Percentiles rank a stretch among this genome's conserved stretches.
Conservation (phyloP, 495 filamentous ascomycete genomes). For the Penicillium lagena region DNA sequence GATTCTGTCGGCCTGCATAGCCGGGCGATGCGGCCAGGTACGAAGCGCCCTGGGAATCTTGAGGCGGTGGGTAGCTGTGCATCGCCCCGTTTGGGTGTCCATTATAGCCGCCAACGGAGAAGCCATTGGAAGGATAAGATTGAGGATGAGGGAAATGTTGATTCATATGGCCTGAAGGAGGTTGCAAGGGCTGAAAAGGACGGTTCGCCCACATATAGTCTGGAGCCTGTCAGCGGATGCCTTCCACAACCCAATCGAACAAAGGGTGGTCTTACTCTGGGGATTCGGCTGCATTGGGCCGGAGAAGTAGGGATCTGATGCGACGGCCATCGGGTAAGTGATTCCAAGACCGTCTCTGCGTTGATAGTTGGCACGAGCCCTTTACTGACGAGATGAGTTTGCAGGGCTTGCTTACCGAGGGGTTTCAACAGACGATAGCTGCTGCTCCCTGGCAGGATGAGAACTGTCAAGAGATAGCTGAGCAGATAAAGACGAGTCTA, state of each 20-base stretch:
- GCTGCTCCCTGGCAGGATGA: neutral
- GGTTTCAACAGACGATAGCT: too few species aligned
- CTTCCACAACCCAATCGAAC: neutral
- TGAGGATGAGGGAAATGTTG: slow-evolving; percentile 12
- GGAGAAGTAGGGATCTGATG: slow-evolving; percentile 18
- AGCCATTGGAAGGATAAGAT: slow-evolving; percentile 10
- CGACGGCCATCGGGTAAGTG: slow-evolving; percentile 20
- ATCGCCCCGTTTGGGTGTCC: slow-evolving; percentile 4
- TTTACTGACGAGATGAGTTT: neutral
- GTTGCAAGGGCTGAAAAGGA: slow-evolving; percentile 13
- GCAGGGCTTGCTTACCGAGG: too few species aligned
- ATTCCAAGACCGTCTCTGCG: slow-evolving; percentile 13
- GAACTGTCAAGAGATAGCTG: slow-evolving; percentile 5
- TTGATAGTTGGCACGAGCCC: slow-evolving; percentile 1
- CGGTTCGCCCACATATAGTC: slow-evolving; percentile 20
- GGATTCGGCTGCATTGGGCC: slow-evolving; percentile 21
- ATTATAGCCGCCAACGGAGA: slow-evolving; percentile 8
- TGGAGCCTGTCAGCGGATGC: slow-evolving; percentile 5
- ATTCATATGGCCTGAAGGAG: slow-evolving; percentile 10
- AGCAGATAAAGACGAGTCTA: slow-evolving; percentile 1
- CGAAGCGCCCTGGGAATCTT: slow-evolving; percentile 6
- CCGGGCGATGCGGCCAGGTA: slow-evolving; percentile 10
- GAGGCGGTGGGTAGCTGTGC: slow-evolving; percentile 4
- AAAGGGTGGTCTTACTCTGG: slow-evolving; percentile 9
- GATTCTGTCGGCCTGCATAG: slow-evolving; percentile 6